phyloP scores from a whole-genome alignment of 768 basidiomycete genomes.

The Boletus huronensis region DNA sequence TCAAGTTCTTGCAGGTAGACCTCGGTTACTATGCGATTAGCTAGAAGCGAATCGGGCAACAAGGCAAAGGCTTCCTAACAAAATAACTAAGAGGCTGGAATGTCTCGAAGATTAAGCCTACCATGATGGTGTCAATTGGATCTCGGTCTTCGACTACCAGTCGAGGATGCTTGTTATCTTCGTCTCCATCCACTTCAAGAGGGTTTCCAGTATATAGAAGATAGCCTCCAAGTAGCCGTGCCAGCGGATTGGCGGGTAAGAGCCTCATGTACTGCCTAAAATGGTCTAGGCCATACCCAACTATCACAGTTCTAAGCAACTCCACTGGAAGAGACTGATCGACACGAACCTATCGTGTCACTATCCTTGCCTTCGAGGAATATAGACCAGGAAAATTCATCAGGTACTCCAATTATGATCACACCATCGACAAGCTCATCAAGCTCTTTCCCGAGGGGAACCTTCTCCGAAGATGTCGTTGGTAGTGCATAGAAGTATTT shows the following conservation, averaged over 20 bases:
- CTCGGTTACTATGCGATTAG: constrained; percentile 60
- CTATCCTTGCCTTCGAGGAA: constrained; percentile 73
- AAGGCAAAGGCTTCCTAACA: constrained; percentile 52
- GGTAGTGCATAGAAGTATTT: constrained; percentile 62
- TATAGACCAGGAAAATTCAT: constrained; percentile 80
- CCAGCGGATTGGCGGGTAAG: constrained; percentile 59
- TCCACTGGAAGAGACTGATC: not conserved
- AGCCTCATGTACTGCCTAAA: constrained; percentile 59
- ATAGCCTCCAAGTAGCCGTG: constrained; percentile 62
- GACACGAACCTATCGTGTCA: constrained; percentile 56
- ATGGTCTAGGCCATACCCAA: constrained; percentile 53
- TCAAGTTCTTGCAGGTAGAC: constrained; percentile 69
- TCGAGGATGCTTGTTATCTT: constrained; percentile 14
- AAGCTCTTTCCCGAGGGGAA: constrained; percentile 53
- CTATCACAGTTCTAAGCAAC: constrained; percentile 35
- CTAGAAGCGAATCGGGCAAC: constrained; percentile 57
- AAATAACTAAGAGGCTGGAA: constrained; percentile 5
- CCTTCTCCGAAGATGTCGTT: constrained; percentile 39
- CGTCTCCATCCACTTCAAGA: constrained; percentile 37
- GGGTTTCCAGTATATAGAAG: constrained; percentile 56
- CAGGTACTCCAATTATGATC: constrained; percentile 69
- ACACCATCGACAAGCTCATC: constrained; percentile 72
- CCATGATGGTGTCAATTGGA: constrained; percentile 59
- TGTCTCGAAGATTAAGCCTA: constrained; percentile 31
- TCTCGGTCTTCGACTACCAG: constrained; percentile 40